Conservation (phyloP, 805 yeast genomes). For the Wickerhamiella spandovensis region DNA sequence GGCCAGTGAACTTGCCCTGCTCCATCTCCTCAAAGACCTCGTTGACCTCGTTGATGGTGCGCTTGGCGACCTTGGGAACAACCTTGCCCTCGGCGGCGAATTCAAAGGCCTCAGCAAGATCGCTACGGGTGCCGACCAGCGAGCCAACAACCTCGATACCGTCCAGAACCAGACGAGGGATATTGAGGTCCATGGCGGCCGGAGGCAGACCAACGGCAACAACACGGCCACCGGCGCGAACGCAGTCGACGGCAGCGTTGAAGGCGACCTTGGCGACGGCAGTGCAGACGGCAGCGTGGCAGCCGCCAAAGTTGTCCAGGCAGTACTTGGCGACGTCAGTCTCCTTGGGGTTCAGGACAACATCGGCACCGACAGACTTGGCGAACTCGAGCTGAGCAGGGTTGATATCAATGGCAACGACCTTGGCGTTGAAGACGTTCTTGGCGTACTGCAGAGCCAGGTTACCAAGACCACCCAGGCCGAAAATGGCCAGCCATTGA, state of each 20-base stretch:
- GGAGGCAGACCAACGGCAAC: constrained; percentile 70
- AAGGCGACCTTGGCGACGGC: constrained; percentile 62
- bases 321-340: constrained; percentile 38
- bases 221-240: constrained; percentile 56
- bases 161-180: constrained; percentile 61
- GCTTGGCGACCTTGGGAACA: constrained; percentile 13
- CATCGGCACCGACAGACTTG: constrained; percentile 55
- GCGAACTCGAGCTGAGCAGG: constrained; percentile 43
- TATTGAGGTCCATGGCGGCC: constrained; percentile 56
- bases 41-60: constrained; percentile 57
- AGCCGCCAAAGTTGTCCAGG: constrained; percentile 54
- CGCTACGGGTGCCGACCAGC: constrained; percentile 82
- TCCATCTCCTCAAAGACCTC: constrained; percentile 68
- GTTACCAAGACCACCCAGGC: constrained; percentile 71
- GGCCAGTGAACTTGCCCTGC: constrained; percentile 73
- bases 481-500: constrained; percentile 64
- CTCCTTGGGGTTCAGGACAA: constrained; percentile 41
- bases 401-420: constrained; percentile 60
- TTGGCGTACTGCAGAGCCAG: constrained; percentile 61
- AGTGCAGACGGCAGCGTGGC: constrained; percentile 64
- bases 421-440: constrained; percentile 59
- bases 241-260: constrained; percentile 44
- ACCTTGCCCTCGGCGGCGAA: constrained; percentile 62
- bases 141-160: constrained; percentile 65
- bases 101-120: constrained; percentile 67